Conservation (phyloP, 2,329 filamentous ascomycete genomes). For the Dothideomycetidae sp. region DNA sequence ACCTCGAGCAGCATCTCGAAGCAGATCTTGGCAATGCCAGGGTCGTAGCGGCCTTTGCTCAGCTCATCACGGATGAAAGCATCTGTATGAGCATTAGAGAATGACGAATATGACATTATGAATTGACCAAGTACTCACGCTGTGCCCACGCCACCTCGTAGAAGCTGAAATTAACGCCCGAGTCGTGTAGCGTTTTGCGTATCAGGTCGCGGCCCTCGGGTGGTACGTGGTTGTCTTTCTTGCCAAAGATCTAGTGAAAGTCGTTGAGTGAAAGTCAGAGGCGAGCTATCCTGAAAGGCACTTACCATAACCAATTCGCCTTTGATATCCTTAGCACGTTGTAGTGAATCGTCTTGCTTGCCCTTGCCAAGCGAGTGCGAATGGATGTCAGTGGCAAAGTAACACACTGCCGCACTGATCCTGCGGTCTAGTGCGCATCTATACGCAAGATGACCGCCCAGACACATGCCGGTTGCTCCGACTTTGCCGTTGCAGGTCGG, state of each 20-base stretch:
- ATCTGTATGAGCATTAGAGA: slow-evolving; percentile 30
- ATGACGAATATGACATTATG: not conserved
- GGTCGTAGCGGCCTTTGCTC: slow-evolving; percentile 87
- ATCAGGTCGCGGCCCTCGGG: slow-evolving; percentile 71
- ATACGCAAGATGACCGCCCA: slow-evolving; percentile 77
- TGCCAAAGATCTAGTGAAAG: slow-evolving; percentile 69
- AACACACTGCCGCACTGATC: slow-evolving; percentile 65
- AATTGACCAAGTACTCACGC: slow-evolving; percentile 33
- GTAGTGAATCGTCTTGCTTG: slow-evolving; percentile 48
- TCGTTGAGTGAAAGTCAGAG: too few species aligned
- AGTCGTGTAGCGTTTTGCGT: slow-evolving; percentile 63
- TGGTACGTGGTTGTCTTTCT: slow-evolving; percentile 81
- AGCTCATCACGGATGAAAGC: slow-evolving; percentile 89
- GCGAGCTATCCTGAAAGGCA: too few species aligned
- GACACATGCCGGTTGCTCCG: slow-evolving; percentile 77
- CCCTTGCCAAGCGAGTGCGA: slow-evolving; percentile 57
- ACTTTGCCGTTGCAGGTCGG: slow-evolving; percentile 56
- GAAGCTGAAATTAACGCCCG: slow-evolving; percentile 60
- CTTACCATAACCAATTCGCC: slow-evolving; percentile 61
- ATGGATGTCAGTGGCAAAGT: slow-evolving; percentile 89
- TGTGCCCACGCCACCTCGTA: slow-evolving; percentile 90
- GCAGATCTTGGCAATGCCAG: slow-evolving; percentile 71
- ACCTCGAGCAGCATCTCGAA: slow-evolving; percentile 83
- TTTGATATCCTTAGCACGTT: slow-evolving; percentile 50
- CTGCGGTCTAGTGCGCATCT: slow-evolving; percentile 60